phyloP scores from a whole-genome alignment of 73 alveolate genomes.

The Paramecium sonneborni region DNA sequence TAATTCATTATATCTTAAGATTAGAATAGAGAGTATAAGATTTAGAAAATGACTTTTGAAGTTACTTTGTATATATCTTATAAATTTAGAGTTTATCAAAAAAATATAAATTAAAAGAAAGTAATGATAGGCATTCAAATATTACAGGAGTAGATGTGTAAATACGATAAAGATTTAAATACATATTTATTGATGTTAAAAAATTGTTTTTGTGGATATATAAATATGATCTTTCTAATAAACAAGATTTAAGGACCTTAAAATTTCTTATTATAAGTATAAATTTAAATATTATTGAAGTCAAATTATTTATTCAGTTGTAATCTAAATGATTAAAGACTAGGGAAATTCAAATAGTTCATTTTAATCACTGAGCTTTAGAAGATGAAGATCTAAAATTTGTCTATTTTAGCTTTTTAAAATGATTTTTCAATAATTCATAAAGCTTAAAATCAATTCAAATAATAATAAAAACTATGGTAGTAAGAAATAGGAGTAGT shows the following conservation, averaged over 20 bases:
- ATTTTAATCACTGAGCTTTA: background rate
- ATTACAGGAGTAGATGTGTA: background rate
- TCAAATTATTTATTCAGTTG: background rate
- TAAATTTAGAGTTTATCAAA: background rate
- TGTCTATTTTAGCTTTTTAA: background rate
- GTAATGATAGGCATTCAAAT: background rate
- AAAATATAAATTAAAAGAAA: background rate
- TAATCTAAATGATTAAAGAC: background rate
- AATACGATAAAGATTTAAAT: background rate
- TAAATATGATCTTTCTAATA: background rate
- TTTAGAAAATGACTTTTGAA: background rate
- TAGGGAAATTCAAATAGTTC: background rate
- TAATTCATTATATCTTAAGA: background rate
- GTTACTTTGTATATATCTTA: background rate
- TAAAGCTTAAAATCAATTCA: background rate
- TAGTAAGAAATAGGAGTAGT: background rate
- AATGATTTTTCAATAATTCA: background rate
- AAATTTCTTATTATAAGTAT: background rate
- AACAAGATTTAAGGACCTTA: background rate
- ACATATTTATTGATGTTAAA: background rate
- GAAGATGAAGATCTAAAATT: background rate
- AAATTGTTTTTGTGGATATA: background rate
- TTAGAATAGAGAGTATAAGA: background rate
- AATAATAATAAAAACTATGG: background rate
- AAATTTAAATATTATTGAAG: background rate